Base-by-base conservation (phyloP, 1,139 yeast genomes). In the Debaryomyces sp. region DNA sequence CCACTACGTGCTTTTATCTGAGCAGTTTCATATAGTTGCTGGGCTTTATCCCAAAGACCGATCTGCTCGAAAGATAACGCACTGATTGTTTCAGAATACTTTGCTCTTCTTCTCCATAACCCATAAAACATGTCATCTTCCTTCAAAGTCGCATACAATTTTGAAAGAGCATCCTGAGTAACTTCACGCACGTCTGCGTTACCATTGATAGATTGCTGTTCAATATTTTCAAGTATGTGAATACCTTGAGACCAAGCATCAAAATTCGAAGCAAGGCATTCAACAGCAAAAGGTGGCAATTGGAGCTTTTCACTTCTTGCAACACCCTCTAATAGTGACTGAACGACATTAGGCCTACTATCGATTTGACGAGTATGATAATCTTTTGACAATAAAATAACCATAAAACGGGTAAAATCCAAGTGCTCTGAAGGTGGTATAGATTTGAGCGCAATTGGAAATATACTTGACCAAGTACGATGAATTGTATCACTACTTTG, bases 71-170 rank as follows among this genome's bases (percentile, higher is more conserved):
- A 94, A 0, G 97, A 89, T 34, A 95, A 73, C 0, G 98, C 99
- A 44, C 95, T 83, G 51, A 89, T 89, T 0, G 99, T 95, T 64
- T 94, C 97, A 4, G 88, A 80, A 61, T 92, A 95, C 66, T 91
- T 92, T 6, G 98, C 96, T 50, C 97, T 80, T 64, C 97, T 80
- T 68, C 98, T 83, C 99, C 99, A 95, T 53, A 91, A 76, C 4
- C 99, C 99, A 63, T 95, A 94, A 63, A 94, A 95, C 94, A 92
- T 89, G 60, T 95, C 99, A 50, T 89, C 96, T 62, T 95, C 99
- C 59, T 90, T 95, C 50, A 95, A 70, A 2, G 88, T 83, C 2
- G 97, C 88, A 62, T 92, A 94, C 65, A 92, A 73, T 66, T 94
- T 97, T 24, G 92, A 84, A 47, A 94, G 71, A 0, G 99, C 97